Conservation (phyloP, 1,284 basidiomycete species). For the Coniferiporia weirii region DNA sequence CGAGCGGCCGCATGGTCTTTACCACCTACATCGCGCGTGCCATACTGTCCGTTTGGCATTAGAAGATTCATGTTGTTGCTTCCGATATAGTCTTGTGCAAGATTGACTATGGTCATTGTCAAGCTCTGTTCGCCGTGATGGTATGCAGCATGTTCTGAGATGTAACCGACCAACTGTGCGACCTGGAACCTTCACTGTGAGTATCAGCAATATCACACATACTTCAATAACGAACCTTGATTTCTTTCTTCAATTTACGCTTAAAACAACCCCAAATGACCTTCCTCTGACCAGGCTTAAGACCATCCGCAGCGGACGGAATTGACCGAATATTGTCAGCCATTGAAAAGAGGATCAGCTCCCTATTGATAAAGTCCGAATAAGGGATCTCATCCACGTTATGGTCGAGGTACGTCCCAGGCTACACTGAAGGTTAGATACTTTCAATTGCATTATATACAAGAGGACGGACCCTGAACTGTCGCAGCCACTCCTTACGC, state of each 20-base stretch:
- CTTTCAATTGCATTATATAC: neutral
- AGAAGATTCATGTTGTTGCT: slow-evolving; percentile 96
- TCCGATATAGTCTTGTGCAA: slow-evolving; percentile 94
- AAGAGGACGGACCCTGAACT: slow-evolving; percentile 66
- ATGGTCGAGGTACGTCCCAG: slow-evolving; percentile 94
- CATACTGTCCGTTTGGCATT: slow-evolving; percentile 91
- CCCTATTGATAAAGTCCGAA: slow-evolving; percentile 97
- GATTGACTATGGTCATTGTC: slow-evolving; percentile 85
- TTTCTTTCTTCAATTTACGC: slow-evolving; percentile 86
- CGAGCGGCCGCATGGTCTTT: slow-evolving; percentile 95
- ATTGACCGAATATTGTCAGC: slow-evolving; percentile 97
- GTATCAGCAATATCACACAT: neutral
- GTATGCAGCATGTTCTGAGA: slow-evolving; percentile 91
- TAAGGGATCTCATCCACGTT: slow-evolving; percentile 82
- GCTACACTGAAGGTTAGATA: slow-evolving; percentile 40
- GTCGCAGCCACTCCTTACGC: slow-evolving; percentile 96
- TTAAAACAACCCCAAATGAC: slow-evolving; percentile 96
- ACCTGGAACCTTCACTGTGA: slow-evolving; percentile 46
- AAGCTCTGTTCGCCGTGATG: slow-evolving; percentile 94
- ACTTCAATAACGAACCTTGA: slow-evolving; percentile 61
- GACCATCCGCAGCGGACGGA: slow-evolving; percentile 87
- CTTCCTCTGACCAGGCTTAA: slow-evolving; percentile 99
- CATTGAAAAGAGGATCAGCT: slow-evolving; percentile 99
- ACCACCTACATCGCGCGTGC: slow-evolving; percentile 86
- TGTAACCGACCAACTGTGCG: slow-evolving; percentile 92